Evolutionary conservation across 2,329 filamentous ascomycete species (phyloP).

Genomic region (Cadophora malorum): DNA sequence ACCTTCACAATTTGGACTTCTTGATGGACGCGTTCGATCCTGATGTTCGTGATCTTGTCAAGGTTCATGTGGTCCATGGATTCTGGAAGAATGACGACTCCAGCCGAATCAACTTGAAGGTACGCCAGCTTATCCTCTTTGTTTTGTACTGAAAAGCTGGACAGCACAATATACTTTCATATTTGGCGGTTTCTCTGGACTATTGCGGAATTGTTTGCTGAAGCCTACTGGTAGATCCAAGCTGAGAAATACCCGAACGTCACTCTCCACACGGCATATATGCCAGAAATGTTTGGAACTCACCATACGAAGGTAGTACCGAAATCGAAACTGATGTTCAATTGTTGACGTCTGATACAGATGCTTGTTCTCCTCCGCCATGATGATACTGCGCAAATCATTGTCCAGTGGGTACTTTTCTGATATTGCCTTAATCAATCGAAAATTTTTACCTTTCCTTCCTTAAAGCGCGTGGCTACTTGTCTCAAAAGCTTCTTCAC

Average conservation of each 20-base stretch:
- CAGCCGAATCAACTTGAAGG: conserved; percentile 49
- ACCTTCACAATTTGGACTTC: conserved; percentile 62
- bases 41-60: conserved; percentile 58
- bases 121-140: conserved; percentile 50
- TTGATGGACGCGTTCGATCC: conserved; percentile 61
- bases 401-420: conserved; percentile 64
- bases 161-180: background rate
- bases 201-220: background rate
- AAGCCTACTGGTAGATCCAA: conserved; percentile 56
- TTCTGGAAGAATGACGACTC: conserved; percentile 71
- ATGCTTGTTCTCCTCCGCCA: conserved; percentile 85
- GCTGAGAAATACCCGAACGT: conserved; percentile 70
- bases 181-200: background rate
- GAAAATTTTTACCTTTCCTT: too few relatives aligned
- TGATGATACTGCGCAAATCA: conserved; percentile 76
- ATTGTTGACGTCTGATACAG: conserved; percentile 49
- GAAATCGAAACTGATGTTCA: background rate
- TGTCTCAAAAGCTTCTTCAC: too few relatives aligned
- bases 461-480: too few relatives aligned
- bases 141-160: background rate
- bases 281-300: conserved; percentile 85
- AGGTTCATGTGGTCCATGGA: conserved; percentile 66
- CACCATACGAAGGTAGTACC: conserved; percentile 61
- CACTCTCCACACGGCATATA: conserved; percentile 73
- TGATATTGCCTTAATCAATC: too few relatives aligned